These are phyloP conservation scores for Aphanocladium album DNA, from an alignment of 2,329 filamentous ascomycete genomes.

Conservation along the genomic window DNA sequence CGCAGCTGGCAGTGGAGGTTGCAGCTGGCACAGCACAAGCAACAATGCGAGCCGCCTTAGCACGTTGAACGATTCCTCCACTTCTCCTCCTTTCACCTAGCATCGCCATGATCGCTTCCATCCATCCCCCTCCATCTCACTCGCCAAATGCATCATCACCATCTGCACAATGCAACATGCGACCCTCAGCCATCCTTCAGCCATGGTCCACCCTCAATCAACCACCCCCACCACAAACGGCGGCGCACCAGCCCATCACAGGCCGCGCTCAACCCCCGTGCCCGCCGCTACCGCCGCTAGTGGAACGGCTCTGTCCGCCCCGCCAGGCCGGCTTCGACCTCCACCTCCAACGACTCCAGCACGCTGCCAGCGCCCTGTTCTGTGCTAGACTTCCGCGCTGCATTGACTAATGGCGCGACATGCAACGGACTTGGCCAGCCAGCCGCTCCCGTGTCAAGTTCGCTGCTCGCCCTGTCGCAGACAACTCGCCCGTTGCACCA, in stretches of 20 bases:
- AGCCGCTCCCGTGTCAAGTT: conserved; percentile 6
- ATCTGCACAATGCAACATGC: not conserved
- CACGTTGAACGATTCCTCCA: too few relatives aligned
- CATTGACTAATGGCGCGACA: conserved; percentile 3
- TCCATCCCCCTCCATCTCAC: too few relatives aligned
- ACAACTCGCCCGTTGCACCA: not conserved
- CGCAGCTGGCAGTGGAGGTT: too few relatives aligned
- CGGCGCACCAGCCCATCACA: conserved; percentile 26
- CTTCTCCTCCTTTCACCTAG: too few relatives aligned
- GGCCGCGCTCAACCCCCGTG: conserved; percentile 26
- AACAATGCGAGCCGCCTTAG: too few relatives aligned
- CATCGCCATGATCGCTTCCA: too few relatives aligned
- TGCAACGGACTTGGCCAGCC: not conserved
- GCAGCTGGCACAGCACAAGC: not conserved
- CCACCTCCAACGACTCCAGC: conserved; percentile 11
- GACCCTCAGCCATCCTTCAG: conserved; percentile 9
- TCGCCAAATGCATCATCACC: not conserved
- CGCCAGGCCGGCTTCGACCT: conserved; percentile 3
- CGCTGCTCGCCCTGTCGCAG: not conserved
- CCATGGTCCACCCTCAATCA: conserved; percentile 5
- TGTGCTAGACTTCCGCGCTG: conserved; percentile 9
- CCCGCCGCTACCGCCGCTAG: conserved; percentile 24
- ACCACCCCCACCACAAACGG: conserved; percentile 10
- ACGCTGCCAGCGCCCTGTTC: conserved; percentile 6
- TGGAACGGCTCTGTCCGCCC: conserved; percentile 24